Percentiles rank a stretch among this genome's conserved stretches.
Evolutionary conservation across 345 rosid species (phyloP).

Genomic region (Arabis hirsuta): DNA sequence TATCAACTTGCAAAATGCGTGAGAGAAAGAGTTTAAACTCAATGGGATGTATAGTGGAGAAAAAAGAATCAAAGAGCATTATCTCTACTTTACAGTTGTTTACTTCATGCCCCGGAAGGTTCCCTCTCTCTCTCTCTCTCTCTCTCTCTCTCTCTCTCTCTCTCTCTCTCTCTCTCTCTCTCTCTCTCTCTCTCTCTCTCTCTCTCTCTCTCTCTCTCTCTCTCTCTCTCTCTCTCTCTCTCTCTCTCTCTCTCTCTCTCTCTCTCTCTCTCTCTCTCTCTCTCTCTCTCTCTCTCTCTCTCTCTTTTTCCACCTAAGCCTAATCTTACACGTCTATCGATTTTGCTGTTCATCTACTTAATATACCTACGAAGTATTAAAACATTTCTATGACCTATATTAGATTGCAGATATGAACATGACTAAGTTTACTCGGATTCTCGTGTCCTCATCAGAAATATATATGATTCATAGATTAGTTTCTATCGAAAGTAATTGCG

Average conservation of each 20-base stretch:
- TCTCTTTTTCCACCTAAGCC: slow-evolving; percentile 19
- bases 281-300: no score
- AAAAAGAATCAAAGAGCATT: slow-evolving; percentile 39
- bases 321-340: slow-evolving; percentile 29
- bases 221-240: slow-evolving; percentile 18
- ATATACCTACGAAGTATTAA: not conserved
- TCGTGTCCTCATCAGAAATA: not conserved
- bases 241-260: slow-evolving; percentile 13
- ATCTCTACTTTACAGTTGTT: slow-evolving; percentile 52
- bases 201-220: no score
- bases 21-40: slow-evolving; percentile 40
- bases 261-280: slow-evolving; percentile 1
- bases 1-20: slow-evolving; percentile 46
- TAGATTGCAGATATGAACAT: slow-evolving; percentile 4
- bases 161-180: slow-evolving; percentile 21
- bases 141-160: slow-evolving; percentile 16
- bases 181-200: not conserved
- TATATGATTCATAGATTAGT: not conserved
- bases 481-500: not conserved
- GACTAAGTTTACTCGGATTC: not conserved
- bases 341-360: slow-evolving; percentile 14
- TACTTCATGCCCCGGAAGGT: slow-evolving; percentile 24
- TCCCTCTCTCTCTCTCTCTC: slow-evolving; percentile 15
- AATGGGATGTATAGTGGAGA: slow-evolving; percentile 43
- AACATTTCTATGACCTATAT: not conserved